Conservation (phyloP, 768 basidiomycete species). For the Pleurotus pulmonarius region DNA sequence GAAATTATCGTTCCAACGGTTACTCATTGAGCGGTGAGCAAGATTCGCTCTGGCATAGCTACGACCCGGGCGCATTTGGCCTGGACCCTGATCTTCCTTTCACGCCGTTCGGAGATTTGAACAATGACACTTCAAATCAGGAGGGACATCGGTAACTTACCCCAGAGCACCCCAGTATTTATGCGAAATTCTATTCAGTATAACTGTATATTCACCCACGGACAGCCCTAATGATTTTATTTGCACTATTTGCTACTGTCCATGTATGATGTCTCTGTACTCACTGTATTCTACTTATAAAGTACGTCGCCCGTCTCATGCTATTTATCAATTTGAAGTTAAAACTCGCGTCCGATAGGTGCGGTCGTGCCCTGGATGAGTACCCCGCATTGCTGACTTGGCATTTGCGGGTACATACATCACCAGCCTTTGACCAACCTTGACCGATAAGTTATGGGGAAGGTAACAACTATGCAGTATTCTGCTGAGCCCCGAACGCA, state of each 20-base stretch:
- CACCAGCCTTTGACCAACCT: not conserved
- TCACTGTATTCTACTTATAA: constrained; percentile 13
- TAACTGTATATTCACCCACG: not conserved
- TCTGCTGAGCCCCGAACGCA: too few species aligned
- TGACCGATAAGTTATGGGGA: not conserved
- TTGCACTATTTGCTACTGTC: not conserved
- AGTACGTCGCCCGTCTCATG: not conserved
- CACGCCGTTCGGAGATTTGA: constrained; percentile 39
- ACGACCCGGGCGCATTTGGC: constrained; percentile 72
- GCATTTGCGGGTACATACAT: not conserved
- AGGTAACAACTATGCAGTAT: not conserved
- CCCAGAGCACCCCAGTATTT: not conserved
- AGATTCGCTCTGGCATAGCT: constrained; percentile 55
- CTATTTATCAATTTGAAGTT: not conserved
- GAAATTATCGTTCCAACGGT: constrained; percentile 64
- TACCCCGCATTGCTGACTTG: constrained; percentile 1
- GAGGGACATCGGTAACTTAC: constrained; percentile 27
- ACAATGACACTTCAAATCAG: constrained; percentile 27
- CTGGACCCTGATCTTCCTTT: constrained; percentile 79
- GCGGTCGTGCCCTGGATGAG: not conserved
- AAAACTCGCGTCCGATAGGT: too few species aligned
- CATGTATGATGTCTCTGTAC: constrained; percentile 10
- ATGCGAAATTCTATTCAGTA: not conserved
- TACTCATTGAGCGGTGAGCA: constrained; percentile 41
- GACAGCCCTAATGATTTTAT: constrained; percentile 12